phyloP scores from a whole-genome alignment of 345 rosid species.

The Boechera retrofracta region DNA sequence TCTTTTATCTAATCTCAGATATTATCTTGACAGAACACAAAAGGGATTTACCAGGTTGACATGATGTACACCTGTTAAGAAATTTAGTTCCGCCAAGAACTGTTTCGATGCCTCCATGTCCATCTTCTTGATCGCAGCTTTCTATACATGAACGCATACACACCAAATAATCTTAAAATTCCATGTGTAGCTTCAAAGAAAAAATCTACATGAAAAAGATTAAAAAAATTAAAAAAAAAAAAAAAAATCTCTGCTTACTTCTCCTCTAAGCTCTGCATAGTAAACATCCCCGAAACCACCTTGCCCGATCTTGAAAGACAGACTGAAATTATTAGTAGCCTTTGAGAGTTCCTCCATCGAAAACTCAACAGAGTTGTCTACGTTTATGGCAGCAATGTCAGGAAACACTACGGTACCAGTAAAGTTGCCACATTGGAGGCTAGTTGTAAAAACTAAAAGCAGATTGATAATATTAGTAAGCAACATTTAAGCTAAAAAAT shows the following conservation, averaged over 20 bases:
- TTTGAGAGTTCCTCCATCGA: slow-evolving; percentile 85
- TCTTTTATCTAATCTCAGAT: background rate
- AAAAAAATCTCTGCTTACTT: slow-evolving; percentile 54
- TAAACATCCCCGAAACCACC: slow-evolving; percentile 96
- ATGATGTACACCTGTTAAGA: slow-evolving; percentile 91
- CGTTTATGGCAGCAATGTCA: slow-evolving; percentile 66
- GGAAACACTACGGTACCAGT: slow-evolving; percentile 47
- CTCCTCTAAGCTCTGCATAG: slow-evolving; percentile 93
- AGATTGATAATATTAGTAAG: slow-evolving; percentile 14
- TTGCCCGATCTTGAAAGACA: slow-evolving; percentile 86
- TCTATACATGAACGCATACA: slow-evolving; percentile 50
- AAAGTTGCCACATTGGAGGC: slow-evolving; percentile 42
- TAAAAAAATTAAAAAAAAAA: background rate
- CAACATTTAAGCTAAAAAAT: background rate
- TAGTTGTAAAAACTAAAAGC: slow-evolving; percentile 41
- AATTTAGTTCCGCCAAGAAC: slow-evolving; percentile 91
- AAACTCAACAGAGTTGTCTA: slow-evolving; percentile 87
- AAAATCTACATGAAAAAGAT: background rate
- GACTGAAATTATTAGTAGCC: slow-evolving; percentile 83
- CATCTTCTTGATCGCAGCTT: slow-evolving; percentile 99
- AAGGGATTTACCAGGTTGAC: slow-evolving; percentile 76
- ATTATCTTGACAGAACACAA: slow-evolving; percentile 10
- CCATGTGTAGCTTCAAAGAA: background rate
- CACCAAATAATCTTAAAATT: slow-evolving; percentile 5
- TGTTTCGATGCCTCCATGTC: slow-evolving; percentile 94